Evolutionary conservation across 179 eudicot genomes (phyloP), one percentile per base, ranked within the genome.

Genomic region (Dionaea muscipula): DNA sequence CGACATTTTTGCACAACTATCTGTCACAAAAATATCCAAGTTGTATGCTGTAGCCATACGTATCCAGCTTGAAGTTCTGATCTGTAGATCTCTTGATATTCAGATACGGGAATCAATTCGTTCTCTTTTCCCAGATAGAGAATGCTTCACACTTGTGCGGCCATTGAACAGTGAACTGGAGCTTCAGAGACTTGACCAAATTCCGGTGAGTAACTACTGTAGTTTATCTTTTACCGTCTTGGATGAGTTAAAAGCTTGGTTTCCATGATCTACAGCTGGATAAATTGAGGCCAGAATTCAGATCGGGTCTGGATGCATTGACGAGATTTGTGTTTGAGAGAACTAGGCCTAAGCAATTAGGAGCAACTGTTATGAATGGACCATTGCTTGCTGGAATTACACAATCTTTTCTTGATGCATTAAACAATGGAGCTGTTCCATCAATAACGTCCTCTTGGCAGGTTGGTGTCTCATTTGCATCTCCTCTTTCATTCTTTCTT

Each of bases 361-460:
- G 99, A n/a, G 95, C 84, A 26, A 81, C 94, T n/a, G 75, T 89
- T 31, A 79, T 93, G 95, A 93, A 90, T 22, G 99, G 99, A 44
- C 96, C 99, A 16, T 71, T 93, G 70, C 72, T 93, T 66, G 99
- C 96, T 58, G 89, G 95, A 53, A 66, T 93, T 21, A 83, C 95
- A 26, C 93, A 88, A 56, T 88, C 99, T 17, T 93, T 88, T 73
- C 68, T 93, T 52, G 96, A 88, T 73, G 99, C 96, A 31, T 57
- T 93, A 58, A 93, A 93, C 56, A 87, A 93, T 60, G 99, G 99
- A 50, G 96, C 96, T 11, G 96, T 88, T 69, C 99, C 99, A 13
- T 85, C 93, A 52, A 93, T 93, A 51, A 81, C 96, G 28, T 88
- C 99, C 40, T 93, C 96, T 41, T 93, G 96, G 99, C 89, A 88